Conservation (phyloP, 345 rosid genomes). For the Rhodomyrtus tomentosa region DNA sequence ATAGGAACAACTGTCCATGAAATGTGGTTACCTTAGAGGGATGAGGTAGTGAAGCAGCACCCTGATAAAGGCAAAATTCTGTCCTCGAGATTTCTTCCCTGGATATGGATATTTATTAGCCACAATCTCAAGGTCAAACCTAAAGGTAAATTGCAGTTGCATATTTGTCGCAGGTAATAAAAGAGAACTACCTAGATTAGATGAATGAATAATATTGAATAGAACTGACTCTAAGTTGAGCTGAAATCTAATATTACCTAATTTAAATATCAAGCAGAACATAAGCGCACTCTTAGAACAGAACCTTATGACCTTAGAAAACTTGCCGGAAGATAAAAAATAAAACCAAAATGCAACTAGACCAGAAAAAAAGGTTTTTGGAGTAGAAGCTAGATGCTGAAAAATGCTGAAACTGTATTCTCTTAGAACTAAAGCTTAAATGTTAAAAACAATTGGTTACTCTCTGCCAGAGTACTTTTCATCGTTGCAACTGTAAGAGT, state of each 20-base stretch:
- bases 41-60: slow-evolving; percentile 39
- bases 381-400: neutral
- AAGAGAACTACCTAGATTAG: neutral
- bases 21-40: slow-evolving; percentile 43
- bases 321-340: neutral
- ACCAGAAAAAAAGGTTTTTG: neutral
- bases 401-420: neutral
- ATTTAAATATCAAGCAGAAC: neutral
- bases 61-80: slow-evolving; percentile 40
- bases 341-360: neutral
- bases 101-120: neutral
- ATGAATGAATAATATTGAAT: neutral
- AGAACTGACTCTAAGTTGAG: neutral
- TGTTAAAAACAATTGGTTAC: neutral
- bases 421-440: neutral
- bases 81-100: slow-evolving; percentile 34
- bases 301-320: neutral
- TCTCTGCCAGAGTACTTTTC: neutral
- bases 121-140: neutral
- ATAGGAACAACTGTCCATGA: neutral
- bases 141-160: neutral
- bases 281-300: neutral
- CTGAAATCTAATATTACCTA: neutral
- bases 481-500: neutral
- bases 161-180: neutral